phyloP scores from a whole-genome alignment of 495 filamentous ascomycete genomes.

The Immersiella caudata region DNA sequence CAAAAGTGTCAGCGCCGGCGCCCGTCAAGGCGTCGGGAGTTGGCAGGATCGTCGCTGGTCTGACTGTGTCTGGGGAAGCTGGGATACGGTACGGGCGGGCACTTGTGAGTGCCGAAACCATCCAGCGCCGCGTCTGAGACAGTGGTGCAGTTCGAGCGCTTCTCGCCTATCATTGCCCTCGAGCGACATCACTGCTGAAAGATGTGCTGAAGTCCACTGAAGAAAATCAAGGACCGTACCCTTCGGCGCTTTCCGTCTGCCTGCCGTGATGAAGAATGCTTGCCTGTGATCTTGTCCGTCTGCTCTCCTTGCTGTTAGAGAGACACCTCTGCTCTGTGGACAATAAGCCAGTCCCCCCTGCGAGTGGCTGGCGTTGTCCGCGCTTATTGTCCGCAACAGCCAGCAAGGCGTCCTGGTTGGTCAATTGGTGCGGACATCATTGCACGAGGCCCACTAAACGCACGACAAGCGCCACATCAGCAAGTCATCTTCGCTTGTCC shows the following conservation, averaged over 20 bases:
- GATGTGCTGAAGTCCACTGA: neutral
- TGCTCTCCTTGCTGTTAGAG: neutral
- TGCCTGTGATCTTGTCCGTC: neutral
- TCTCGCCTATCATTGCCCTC: neutral
- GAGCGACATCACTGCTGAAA: neutral
- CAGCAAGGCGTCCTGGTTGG: neutral
- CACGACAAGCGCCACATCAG: slow-evolving; percentile 10
- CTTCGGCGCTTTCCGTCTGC: neutral
- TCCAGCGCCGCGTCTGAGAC: neutral
- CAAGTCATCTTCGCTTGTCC: slow-evolving; percentile 2
- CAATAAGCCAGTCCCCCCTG: too few relatives aligned
- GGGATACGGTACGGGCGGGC: neutral
- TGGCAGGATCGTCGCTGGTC: slow-evolving; percentile 4
- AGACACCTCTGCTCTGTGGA: neutral
- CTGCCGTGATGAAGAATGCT: neutral
- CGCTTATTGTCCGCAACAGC: slow-evolving; percentile 11
- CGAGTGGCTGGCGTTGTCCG: neutral
- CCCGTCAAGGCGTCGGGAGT: slow-evolving; percentile 6
- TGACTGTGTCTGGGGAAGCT: slow-evolving; percentile 8
- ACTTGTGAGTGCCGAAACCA: neutral
- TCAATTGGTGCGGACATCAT: slow-evolving; percentile 2
- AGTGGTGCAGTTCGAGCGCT: neutral
- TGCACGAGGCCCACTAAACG: too few relatives aligned
- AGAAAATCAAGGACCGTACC: neutral
- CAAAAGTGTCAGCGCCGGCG: neutral